Conservation (phyloP, 148 eudicot species). For the Oxyria digyna region DNA sequence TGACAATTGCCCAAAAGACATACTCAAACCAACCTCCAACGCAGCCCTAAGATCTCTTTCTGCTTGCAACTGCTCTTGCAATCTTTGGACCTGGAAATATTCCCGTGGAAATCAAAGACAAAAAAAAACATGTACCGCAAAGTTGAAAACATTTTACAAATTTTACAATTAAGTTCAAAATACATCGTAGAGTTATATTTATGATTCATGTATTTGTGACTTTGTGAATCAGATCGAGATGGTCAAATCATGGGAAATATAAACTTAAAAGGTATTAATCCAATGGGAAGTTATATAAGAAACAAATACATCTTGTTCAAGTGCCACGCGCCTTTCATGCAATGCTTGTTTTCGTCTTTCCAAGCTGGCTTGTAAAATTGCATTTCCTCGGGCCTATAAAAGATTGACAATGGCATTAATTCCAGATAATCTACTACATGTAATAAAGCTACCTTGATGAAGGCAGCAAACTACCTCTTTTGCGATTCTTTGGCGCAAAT, state of each 20-base stretch:
- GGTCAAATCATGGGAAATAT: neutral
- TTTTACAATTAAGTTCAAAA: too few species aligned
- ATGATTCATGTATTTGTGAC: neutral
- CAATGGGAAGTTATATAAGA: neutral
- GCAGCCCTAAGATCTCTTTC: conserved; percentile 98
- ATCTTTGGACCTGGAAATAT: conserved; percentile 59
- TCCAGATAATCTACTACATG: neutral
- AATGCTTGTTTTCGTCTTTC: conserved; percentile 98
- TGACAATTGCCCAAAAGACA: conserved; percentile 81
- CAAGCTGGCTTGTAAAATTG: conserved; percentile 94
- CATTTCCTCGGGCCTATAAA: conserved; percentile 88
- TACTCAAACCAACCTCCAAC: conserved; percentile 92
- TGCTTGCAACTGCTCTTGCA: conserved; percentile 97
- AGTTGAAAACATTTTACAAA: neutral
- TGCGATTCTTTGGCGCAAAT: conserved; percentile 76
- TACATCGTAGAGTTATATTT: neutral
- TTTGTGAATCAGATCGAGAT: neutral
- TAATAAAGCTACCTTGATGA: neutral
- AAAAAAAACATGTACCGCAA: neutral
- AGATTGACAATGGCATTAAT: neutral
- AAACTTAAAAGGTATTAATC: neutral
- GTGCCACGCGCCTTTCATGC: conserved; percentile 96
- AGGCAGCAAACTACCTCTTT: conserved; percentile 54
- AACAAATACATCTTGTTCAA: conserved; percentile 84
- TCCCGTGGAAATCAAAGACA: neutral